These are phyloP conservation scores for Mycogone perniciosa DNA, from an alignment of 2,329 filamentous ascomycete species.

Conservation along the genomic window DNA sequence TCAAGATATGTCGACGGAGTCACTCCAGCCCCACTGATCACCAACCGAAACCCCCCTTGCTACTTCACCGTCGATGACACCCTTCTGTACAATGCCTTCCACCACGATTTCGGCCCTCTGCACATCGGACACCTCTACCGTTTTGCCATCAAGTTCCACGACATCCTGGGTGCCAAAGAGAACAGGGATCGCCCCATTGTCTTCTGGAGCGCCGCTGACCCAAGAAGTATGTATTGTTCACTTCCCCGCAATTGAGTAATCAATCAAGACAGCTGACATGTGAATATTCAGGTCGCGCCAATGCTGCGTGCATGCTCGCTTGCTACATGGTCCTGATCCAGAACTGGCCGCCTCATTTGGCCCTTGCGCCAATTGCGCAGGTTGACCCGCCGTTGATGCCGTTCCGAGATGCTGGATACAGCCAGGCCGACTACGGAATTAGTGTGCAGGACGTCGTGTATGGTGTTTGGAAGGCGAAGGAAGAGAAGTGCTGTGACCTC, in stretches of 20 bases:
- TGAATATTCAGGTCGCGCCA: conserved; percentile 63
- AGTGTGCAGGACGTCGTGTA: conserved; percentile 97
- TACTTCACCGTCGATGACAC: conserved; percentile 95
- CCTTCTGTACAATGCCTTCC: conserved; percentile 95
- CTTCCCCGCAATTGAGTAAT: neutral
- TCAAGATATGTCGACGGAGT: conserved; percentile 55
- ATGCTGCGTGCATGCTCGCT: conserved; percentile 88
- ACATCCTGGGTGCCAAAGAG: conserved; percentile 84
- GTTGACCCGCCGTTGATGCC: conserved; percentile 97
- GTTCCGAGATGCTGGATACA: conserved; percentile 96
- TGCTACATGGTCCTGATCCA: conserved; percentile 99
- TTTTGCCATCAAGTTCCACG: conserved; percentile 92
- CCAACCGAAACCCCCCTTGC: conserved; percentile 55
- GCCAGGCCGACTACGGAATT: conserved; percentile 92
- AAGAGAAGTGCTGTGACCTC: conserved; percentile 83
- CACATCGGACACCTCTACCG: conserved; percentile 97
- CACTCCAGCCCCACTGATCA: conserved; percentile 31
- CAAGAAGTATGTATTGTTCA: conserved; percentile 61
- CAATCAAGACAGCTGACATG: neutral
- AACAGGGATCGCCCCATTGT: conserved; percentile 88
- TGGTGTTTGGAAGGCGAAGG: conserved; percentile 97
- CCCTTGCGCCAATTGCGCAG: conserved; percentile 90
- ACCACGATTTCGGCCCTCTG: conserved; percentile 94
- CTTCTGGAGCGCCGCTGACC: conserved; percentile 91
- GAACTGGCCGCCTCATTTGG: conserved; percentile 93